Evolutionary conservation across 1,284 basidiomycete genomes (phyloP), one percentile per base, ranked within the genome.

Genomic region (Porphyrellus sp.): DNA sequence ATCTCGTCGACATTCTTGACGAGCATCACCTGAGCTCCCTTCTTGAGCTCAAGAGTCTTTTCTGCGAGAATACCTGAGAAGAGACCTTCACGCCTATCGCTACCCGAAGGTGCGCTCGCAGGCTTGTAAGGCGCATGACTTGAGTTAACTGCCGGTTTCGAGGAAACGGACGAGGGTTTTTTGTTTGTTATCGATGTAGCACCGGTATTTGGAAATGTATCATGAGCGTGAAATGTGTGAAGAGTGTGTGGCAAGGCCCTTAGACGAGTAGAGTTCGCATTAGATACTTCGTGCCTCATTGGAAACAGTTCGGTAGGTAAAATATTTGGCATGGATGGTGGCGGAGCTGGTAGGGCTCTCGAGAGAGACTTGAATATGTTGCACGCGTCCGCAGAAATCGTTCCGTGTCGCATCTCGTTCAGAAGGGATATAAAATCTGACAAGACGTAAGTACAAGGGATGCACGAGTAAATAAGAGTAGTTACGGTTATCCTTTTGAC

Each of bases 1-100:
- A 77, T 77, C 42, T 86, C 81, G 61, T 89, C 87, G 8, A 87
- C 65, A 60, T 92, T 92, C 75, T 91, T 90, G 70, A 91, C 81
- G n/a, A 91, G 73, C 79, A 81, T 82, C 12, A 82, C 80, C 55
- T 82, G 78, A 0, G 78, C 75, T 4, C 70, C 73, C 16, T 76
- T 70, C 65, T 87, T 86, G 50, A 91, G 75, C 2, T 70, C 65
- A 28, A 91, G 70, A 4, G 63, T 65, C 39, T 64, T 65, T 20
- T 78, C 74, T 0, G 80, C 81, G 64, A 82, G 77, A 60, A 85
- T 73, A 58, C 75, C 78, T 7, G 72, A 63, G 16, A 84, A 70
- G 18, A 81, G 67, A 48, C 77, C 78, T 25, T 74, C 73, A 20
- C 76, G 72, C 45, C 72, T 74, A 2, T 72, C 53, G 18, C 28